phyloP scores from a whole-genome alignment of 1,284 basidiomycete species.

The Rhizoctonia solani region DNA sequence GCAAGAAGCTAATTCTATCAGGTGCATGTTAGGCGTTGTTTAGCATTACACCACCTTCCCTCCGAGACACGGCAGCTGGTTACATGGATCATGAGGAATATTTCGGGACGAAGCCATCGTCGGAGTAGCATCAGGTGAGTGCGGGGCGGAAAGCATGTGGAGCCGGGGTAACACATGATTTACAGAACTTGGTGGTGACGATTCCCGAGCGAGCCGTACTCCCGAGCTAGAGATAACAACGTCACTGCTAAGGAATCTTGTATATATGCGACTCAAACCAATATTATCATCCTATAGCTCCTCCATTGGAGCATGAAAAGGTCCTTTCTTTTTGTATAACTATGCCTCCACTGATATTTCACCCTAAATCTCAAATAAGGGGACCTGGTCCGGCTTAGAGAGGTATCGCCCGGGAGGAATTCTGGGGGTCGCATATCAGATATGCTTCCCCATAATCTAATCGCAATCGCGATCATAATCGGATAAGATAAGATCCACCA shows the following conservation, averaged over 20 bases:
- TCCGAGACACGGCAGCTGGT: constrained; percentile 14
- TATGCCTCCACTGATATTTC: not conserved
- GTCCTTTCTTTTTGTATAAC: not conserved
- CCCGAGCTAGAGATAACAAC: not conserved
- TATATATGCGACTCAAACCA: not conserved
- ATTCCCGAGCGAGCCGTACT: too few relatives aligned
- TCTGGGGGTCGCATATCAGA: constrained; percentile 11
- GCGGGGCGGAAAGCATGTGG: constrained; percentile 16
- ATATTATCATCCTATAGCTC: too few relatives aligned
- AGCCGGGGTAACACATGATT: constrained; percentile 5
- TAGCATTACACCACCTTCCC: not conserved
- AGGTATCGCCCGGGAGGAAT: too few relatives aligned
- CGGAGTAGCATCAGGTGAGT: constrained; percentile 21
- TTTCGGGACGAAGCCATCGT: constrained; percentile 15
- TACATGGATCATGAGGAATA: constrained; percentile 17
- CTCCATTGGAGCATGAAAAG: not conserved
- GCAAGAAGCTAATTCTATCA: not conserved
- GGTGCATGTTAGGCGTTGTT: not conserved
- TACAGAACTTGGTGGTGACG: too few relatives aligned
- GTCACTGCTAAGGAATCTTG: not conserved
- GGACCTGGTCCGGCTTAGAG: constrained; percentile 6
- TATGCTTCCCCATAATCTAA: constrained; percentile 20
- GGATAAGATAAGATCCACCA: constrained; percentile 29
- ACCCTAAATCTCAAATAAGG: not conserved
- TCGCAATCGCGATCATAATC: not conserved